Percentiles rank a stretch among this genome's conserved stretches.
These are phyloP conservation scores for Exophiala sideris DNA, from an alignment of 2,329 filamentous ascomycete genomes.

Conservation along the genomic window DNA sequence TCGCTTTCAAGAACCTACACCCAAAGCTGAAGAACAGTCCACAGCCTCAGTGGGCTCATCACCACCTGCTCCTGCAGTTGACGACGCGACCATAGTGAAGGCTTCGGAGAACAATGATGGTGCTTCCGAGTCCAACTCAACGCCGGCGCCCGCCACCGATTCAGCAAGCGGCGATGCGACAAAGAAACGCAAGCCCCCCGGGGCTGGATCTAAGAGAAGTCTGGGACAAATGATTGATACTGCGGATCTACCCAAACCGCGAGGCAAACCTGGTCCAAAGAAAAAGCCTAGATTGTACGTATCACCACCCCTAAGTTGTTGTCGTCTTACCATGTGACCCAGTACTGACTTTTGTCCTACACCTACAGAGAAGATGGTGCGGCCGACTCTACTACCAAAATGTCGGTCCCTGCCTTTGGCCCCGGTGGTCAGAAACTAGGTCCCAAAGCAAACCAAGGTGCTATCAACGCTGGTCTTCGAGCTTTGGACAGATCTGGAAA, in stretches of 20 bases:
- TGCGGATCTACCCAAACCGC: slow-evolving; percentile 58
- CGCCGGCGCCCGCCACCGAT: slow-evolving; percentile 40
- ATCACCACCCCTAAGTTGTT: too few species aligned
- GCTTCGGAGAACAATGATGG: slow-evolving; percentile 41
- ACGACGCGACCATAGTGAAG: slow-evolving; percentile 39
- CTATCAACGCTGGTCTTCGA: slow-evolving; percentile 93
- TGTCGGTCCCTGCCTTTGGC: slow-evolving; percentile 52
- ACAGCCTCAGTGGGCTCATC: slow-evolving; percentile 38
- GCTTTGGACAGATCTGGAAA: slow-evolving; percentile 89
- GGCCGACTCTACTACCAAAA: slow-evolving; percentile 39
- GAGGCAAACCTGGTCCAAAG: slow-evolving; percentile 91
- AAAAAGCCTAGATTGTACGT: slow-evolving; percentile 87
- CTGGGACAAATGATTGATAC: slow-evolving; percentile 51
- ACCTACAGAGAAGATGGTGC: slow-evolving; percentile 50
- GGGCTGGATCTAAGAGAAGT: slow-evolving; percentile 61
- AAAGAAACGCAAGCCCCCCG: slow-evolving; percentile 75
- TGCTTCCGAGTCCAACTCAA: slow-evolving; percentile 30
- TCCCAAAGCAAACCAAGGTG: slow-evolving; percentile 93
- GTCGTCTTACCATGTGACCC: slow-evolving; percentile 40
- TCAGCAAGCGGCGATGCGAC: slow-evolving; percentile 49
- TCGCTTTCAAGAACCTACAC: slow-evolving; percentile 31
- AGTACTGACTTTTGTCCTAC: slow-evolving; percentile 6
- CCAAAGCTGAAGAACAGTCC: slow-evolving; percentile 27
- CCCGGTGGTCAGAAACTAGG: slow-evolving; percentile 69
- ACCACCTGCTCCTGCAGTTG: slow-evolving; percentile 29